A percentile compares a stretch with the other conserved stretches of the same genome.
Evolutionary conservation across 2,329 filamentous ascomycete genomes (phyloP).

Genomic region (Bipolaris gigantea): DNA sequence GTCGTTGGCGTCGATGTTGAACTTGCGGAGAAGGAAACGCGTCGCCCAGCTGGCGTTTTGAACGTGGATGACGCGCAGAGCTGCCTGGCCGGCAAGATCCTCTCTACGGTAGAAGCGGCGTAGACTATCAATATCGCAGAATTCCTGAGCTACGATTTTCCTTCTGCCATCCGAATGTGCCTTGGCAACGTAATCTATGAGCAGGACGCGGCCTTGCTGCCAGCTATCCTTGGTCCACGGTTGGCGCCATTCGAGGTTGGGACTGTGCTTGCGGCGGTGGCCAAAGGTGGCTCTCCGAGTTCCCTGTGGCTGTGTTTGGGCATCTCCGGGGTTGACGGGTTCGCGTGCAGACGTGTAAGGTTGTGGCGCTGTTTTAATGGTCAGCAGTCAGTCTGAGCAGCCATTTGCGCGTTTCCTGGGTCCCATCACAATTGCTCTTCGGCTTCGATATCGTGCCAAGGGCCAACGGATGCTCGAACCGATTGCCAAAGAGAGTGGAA

Average conservation of each 20-base stretch:
- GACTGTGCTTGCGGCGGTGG: constrained; percentile 39
- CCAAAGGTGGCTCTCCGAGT: constrained; percentile 26
- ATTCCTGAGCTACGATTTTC: constrained; percentile 54
- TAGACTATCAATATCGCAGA: constrained; percentile 49
- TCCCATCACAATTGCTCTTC: too few species aligned
- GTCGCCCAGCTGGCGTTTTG: constrained; percentile 58
- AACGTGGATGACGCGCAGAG: constrained; percentile 51
- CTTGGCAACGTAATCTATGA: constrained; percentile 54
- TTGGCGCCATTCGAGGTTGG: constrained; percentile 43
- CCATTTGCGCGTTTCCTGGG: neutral
- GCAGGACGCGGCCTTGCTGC: constrained; percentile 51
- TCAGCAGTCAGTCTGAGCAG: constrained; percentile 2
- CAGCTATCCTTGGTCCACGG: constrained; percentile 44
- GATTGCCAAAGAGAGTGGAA: neutral
- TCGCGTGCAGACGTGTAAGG: constrained; percentile 20
- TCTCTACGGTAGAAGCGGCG: constrained; percentile 49
- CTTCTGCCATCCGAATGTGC: constrained; percentile 46
- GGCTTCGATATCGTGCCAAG: too few species aligned
- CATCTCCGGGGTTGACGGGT: constrained; percentile 14
- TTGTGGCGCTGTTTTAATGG: constrained; percentile 18
- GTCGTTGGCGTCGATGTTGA: constrained; percentile 54
- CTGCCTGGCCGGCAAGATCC: constrained; percentile 40
- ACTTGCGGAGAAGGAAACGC: constrained; percentile 54
- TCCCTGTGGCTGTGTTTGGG: constrained; percentile 14
- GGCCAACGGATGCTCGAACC: neutral